A percentile compares a stretch with the other conserved stretches of the same genome.
phyloP scores from a whole-genome alignment of 306 rosid genomes.

The Hippophae gyantsensis region DNA sequence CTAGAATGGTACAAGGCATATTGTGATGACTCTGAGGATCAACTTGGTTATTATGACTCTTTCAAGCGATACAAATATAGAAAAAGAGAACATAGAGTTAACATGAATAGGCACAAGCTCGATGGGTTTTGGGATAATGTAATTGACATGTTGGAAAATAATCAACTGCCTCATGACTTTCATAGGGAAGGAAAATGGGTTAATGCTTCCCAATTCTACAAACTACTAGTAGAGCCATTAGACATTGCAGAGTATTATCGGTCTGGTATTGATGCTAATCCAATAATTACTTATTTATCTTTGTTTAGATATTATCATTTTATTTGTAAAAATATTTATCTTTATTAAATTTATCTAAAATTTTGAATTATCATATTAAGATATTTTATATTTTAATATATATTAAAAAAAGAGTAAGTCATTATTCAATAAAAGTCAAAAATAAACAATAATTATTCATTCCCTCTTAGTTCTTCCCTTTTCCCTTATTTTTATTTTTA shows the following conservation, averaged over 20 bases:
- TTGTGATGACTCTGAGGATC: slow-evolving; percentile 48
- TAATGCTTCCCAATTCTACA: slow-evolving; percentile 47
- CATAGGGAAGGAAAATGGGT: slow-evolving; percentile 47
- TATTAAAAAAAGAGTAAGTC: too few relatives aligned
- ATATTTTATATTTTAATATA: too few relatives aligned
- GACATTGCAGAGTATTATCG: slow-evolving; percentile 79
- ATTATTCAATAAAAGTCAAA: too few relatives aligned
- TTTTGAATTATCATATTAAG: too few relatives aligned
- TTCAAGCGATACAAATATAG: slow-evolving; percentile 50
- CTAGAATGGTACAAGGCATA: slow-evolving; percentile 66
- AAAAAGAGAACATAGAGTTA: slow-evolving; percentile 37
- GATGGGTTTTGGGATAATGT: slow-evolving; percentile 56
- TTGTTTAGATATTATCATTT: too few relatives aligned
- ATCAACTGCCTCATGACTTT: slow-evolving; percentile 53
- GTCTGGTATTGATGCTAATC: not conserved
- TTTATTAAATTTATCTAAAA: too few relatives aligned
- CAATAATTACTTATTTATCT: too few relatives aligned
- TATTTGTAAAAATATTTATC: too few relatives aligned
- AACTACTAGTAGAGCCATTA: slow-evolving; percentile 67
- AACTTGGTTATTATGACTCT: slow-evolving; percentile 65
- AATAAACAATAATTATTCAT: too few relatives aligned
- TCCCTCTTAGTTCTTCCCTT: too few relatives aligned
- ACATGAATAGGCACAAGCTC: slow-evolving; percentile 55
- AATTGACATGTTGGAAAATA: slow-evolving; percentile 46
- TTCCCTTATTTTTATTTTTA: too few relatives aligned